A percentile compares a stretch with the other conserved stretches of the same genome.
phyloP scores from a whole-genome alignment of 352 stramenopile genomes.

The Globisporangium radiosum region DNA sequence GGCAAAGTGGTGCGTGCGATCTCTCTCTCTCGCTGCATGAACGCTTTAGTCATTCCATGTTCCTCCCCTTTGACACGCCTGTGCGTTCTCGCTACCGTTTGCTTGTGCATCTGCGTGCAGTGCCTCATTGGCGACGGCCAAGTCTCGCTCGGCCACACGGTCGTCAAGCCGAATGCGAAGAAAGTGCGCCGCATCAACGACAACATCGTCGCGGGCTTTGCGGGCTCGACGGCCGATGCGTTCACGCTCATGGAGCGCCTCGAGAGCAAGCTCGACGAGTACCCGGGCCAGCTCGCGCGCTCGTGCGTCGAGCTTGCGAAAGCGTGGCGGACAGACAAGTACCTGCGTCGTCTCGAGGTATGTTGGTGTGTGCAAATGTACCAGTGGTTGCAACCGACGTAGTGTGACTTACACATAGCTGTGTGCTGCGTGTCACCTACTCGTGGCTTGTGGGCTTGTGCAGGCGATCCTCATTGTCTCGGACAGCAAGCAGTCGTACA shows the following conservation, averaged over 20 bases:
- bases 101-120: constrained; percentile 13
- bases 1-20: constrained; percentile 90
- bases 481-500: constrained; percentile 94
- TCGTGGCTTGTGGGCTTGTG: background rate
- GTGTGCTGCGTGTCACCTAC: too few species aligned
- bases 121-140: constrained; percentile 97
- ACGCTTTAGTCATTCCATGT: too few species aligned
- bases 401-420: too few species aligned
- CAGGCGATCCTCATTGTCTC: constrained; percentile 90
- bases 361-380: background rate
- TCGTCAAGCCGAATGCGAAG: constrained; percentile 97
- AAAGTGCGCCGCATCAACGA: constrained; percentile 96
- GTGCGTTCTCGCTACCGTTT: background rate
- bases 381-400: too few species aligned
- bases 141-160: constrained; percentile 92
- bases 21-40: background rate
- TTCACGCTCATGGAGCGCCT: constrained; percentile 98
- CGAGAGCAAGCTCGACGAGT: constrained; percentile 97
- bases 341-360: constrained; percentile 93
- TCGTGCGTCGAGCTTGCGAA: constrained; percentile 99
- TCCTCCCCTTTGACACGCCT: too few species aligned
- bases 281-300: constrained; percentile 94
- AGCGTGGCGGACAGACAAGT: constrained; percentile 98
- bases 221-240: constrained; percentile 95
- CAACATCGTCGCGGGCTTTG: constrained; percentile 95